Evolutionary conservation across 202 grass and related monocot genomes (phyloP).

Genomic region (Sporobolus alterniflorus): DNA sequence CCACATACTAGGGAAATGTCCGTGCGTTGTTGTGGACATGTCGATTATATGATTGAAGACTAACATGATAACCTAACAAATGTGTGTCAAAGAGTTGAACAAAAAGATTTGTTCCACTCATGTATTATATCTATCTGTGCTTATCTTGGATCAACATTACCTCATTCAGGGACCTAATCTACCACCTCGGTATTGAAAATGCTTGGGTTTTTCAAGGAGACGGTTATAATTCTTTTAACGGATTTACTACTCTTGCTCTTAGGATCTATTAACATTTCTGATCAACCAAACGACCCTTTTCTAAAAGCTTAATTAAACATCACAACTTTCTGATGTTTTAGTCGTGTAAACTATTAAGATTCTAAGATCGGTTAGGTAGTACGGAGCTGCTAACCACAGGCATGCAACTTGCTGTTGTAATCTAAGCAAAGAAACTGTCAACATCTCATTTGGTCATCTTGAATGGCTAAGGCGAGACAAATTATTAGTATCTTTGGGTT

Average conservation of each 20-base stretch:
- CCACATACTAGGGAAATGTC: too few species aligned
- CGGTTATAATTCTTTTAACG: background rate
- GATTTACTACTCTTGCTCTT: background rate
- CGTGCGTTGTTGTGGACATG: too few species aligned
- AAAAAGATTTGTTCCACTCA: background rate
- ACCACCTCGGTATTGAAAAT: background rate
- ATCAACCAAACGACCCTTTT: background rate
- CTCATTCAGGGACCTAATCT: background rate
- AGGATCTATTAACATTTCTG: background rate
- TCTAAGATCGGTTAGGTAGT: background rate
- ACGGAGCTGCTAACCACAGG: slow-evolving; percentile 1
- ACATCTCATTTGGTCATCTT: background rate
- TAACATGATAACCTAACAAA: background rate
- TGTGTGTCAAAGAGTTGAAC: background rate
- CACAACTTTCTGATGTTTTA: background rate
- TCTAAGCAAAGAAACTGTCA: background rate
- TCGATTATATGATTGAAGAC: background rate
- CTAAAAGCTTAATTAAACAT: background rate
- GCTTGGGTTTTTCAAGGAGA: background rate
- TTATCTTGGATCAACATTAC: background rate
- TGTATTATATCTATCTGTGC: background rate
- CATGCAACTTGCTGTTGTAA: slow-evolving; percentile 12
- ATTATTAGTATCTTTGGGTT: background rate
- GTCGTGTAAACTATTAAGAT: background rate
- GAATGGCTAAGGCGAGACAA: background rate